Base-by-base conservation (phyloP, 2,329 filamentous ascomycete genomes). In the Colletotrichum acutatum region DNA sequence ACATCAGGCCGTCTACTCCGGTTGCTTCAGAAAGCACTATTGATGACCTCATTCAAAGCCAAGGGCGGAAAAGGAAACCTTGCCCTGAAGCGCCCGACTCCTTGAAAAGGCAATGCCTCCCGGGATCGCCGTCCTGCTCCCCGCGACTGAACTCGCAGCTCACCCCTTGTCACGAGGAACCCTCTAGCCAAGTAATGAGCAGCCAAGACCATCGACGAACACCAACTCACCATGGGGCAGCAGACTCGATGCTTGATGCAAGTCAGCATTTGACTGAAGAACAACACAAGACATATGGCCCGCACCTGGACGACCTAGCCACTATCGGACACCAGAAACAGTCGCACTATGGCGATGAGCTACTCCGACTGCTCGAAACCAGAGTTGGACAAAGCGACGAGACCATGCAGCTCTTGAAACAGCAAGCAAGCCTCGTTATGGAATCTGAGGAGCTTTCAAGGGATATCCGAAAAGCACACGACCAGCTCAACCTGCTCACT, bases 401-500 rank as follows among this genome's bases (percentile, higher is more conserved):
- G 34, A 14, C 37, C 4, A 16, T 72, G 32, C 37, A 63, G 22
- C 19, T 16, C 9, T n/a, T 72, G 22, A 46, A 72, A n/a, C 59
- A 72, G 3, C 66, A 49, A 26, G 12, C 46, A 12, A 37, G 22
- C 14, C 66, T 70, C 4, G 2, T 72, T 2, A 16, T 7, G n/a
- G 66, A 70, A 28, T 60, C 60, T 24, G 22, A 11, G 24, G 54
- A 70, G 4, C 54, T 72, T 12, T 69, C 70, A 12, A 54, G 70
- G 11, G 66, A 70, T 4, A 46, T 72, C 16, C 60, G 54, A 32
- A 72, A 56, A 49, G 70, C 70, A 5, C 59, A 72, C 12, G 56
- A 65, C 19, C 66, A 72, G 12, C 60, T 72, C 8, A 60, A 46
- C 46, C 28, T 70, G 11, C 49, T 49, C 22, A 72, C 66, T 8